phyloP scores from a whole-genome alignment of 140 eudicot species.

The Flaveria floridana region DNA sequence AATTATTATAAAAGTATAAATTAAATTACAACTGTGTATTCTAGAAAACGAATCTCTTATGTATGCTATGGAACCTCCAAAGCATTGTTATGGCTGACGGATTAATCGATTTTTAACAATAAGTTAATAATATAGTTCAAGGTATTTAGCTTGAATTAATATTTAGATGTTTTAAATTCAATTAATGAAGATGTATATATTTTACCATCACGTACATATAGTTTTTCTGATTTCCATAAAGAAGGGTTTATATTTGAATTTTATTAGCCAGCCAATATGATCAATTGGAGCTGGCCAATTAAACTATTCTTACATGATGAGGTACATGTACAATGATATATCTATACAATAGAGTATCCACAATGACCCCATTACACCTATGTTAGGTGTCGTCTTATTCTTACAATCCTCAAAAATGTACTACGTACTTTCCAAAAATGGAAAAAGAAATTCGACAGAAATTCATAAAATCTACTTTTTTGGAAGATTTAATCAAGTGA shows the following conservation, averaged over 20 bases:
- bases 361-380: constrained; percentile 29
- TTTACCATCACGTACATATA: neutral
- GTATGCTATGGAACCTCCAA: neutral
- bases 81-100: neutral
- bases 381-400: constrained; percentile 35
- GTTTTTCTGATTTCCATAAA: neutral
- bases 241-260: neutral
- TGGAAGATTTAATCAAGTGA: constrained; percentile 45
- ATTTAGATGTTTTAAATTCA: neutral
- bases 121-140: neutral
- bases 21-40: no score
- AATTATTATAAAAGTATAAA: no score
- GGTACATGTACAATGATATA: constrained; percentile 38
- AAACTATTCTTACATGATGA: constrained; percentile 31
- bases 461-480: constrained; percentile 22
- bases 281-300: constrained; percentile 16
- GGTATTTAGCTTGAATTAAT: neutral
- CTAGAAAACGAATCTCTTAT: no score
- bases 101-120: no score
- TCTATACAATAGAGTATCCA: constrained; percentile 31
- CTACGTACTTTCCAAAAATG: constrained; percentile 30
- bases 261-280: constrained; percentile 31
- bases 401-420: constrained; percentile 27
- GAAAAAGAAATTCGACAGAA: constrained; percentile 28
- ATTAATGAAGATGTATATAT: neutral